Percentiles rank a stretch among this genome's conserved stretches.
Evolutionary conservation across 495 filamentous ascomycete genomes (phyloP).

Genomic region (Penicillium herquei): DNA sequence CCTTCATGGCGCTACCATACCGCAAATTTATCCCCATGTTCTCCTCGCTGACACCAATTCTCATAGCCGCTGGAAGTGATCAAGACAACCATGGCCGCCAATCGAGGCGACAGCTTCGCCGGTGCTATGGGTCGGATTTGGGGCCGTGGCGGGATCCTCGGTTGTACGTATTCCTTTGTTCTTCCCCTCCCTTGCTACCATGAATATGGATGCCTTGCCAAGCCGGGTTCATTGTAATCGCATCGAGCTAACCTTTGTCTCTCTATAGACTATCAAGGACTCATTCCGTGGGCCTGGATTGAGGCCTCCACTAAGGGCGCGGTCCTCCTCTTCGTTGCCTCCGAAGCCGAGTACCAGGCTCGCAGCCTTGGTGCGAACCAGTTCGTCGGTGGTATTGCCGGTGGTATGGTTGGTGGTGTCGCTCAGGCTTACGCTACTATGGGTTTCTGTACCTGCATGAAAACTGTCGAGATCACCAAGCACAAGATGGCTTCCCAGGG

Average conservation of each 20-base stretch:
- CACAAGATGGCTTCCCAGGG: slow-evolving; percentile 87
- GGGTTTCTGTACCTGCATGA: slow-evolving; percentile 99
- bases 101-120: slow-evolving; percentile 83
- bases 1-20: background rate
- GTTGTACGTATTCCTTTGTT: slow-evolving; percentile 67
- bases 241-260: slow-evolving; percentile 13
- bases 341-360: slow-evolving; percentile 94
- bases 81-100: slow-evolving; percentile 99
- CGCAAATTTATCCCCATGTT: background rate
- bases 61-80: slow-evolving; percentile 87
- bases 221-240: background rate
- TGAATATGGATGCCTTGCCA: slow-evolving; percentile 14
- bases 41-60: background rate
- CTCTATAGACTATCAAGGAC: slow-evolving; percentile 89
- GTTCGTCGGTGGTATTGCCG: slow-evolving; percentile 83
- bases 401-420: slow-evolving; percentile 91
- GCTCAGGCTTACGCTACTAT: slow-evolving; percentile 99
- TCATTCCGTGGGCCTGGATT: slow-evolving; percentile 99
- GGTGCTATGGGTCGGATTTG: slow-evolving; percentile 83
- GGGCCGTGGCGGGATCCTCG: slow-evolving; percentile 88
- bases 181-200: slow-evolving; percentile 22
- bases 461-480: slow-evolving; percentile 99
- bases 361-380: slow-evolving; percentile 75
- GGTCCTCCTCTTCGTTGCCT: slow-evolving; percentile 97
- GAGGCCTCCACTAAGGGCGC: slow-evolving; percentile 99